These are phyloP conservation scores for Candida anglica DNA, from an alignment of 805 yeast genomes.

Conservation along the genomic window DNA sequence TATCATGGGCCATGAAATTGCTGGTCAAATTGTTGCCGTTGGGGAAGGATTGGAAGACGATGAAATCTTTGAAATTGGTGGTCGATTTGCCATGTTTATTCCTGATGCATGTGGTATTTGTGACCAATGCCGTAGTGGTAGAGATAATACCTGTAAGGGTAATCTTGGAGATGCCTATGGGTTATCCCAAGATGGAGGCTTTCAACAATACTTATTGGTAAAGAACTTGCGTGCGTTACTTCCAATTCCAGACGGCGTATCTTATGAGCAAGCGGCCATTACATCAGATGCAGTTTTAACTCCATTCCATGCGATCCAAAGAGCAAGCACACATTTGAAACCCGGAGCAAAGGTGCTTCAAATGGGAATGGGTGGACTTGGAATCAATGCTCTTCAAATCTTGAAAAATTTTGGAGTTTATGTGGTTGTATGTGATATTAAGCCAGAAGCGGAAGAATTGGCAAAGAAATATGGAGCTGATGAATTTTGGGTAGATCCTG, in stretches of 20 bases:
- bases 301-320: constrained; percentile 39
- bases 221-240: constrained; percentile 30
- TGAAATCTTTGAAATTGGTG: constrained; percentile 23
- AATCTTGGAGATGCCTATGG: constrained; percentile 25
- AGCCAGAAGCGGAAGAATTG: constrained; percentile 17
- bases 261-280: constrained; percentile 37
- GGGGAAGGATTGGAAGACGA: constrained; percentile 22
- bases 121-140: constrained; percentile 28
- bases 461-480: constrained; percentile 38
- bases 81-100: constrained; percentile 26
- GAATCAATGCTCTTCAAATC: constrained; percentile 41
- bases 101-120: constrained; percentile 33
- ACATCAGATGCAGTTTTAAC: constrained; percentile 41
- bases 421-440: constrained; percentile 31
- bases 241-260: constrained; percentile 37
- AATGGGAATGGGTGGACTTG: constrained; percentile 41
- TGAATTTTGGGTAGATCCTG: constrained; percentile 33
- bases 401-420: constrained; percentile 26
- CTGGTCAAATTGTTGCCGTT: constrained; percentile 31
- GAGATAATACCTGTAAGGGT: constrained; percentile 25
- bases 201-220: constrained; percentile 34
- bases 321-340: constrained; percentile 19
- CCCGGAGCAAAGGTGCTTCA: constrained; percentile 35
- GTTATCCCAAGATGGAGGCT: constrained; percentile 36
- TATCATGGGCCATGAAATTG: constrained; percentile 45